Evolutionary conservation across 225 moss, liverwort and hornwort genomes (phyloP).

Genomic region (Marchantia paleacea): DNA sequence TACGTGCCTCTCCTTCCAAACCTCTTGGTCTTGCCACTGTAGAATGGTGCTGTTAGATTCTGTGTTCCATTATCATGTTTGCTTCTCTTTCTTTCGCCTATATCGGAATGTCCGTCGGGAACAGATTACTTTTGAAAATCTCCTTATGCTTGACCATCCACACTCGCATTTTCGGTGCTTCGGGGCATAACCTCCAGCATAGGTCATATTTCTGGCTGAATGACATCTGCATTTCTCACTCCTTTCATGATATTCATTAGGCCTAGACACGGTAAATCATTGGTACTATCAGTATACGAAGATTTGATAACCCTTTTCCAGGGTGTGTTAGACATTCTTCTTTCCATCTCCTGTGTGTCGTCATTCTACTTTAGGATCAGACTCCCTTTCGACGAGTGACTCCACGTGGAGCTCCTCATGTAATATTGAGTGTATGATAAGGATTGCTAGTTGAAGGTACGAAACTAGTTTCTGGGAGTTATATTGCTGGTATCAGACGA

Average conservation of each 20-base stretch:
- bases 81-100: no score
- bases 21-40: background rate
- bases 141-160: background rate
- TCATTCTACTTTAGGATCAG: background rate
- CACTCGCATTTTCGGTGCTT: background rate
- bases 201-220: background rate
- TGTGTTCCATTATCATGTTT: background rate
- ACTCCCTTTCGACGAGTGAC: background rate
- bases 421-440: no score
- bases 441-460: no score
- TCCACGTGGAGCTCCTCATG: background rate
- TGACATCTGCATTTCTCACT: background rate
- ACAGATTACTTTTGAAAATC: background rate
- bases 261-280: background rate
- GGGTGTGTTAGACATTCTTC: background rate
- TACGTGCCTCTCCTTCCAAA: conserved; percentile 15
- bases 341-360: background rate
- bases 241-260: background rate
- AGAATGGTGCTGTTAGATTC: background rate
- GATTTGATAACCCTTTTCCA: no score
- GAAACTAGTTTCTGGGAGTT: no score
- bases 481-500: background rate
- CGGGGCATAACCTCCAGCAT: background rate
- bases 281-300: no score
- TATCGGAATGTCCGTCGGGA: background rate